A percentile compares a stretch with the other conserved stretches of the same genome.
Evolutionary conservation across 139 green algal genomes (phyloP).

Genomic region (Picochlorum sp.): DNA sequence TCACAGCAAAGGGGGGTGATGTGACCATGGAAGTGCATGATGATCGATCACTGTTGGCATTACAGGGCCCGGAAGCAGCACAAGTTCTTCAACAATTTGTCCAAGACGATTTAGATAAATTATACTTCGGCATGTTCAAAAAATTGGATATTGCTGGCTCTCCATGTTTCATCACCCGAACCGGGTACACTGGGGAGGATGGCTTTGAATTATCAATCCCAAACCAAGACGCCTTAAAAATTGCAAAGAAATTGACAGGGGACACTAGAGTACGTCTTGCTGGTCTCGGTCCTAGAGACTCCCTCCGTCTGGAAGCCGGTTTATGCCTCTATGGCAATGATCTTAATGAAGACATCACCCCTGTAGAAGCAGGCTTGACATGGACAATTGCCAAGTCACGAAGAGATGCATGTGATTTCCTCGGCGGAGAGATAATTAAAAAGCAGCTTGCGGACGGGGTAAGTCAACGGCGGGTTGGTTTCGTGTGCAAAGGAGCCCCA

Average conservation of each 20-base stretch:
- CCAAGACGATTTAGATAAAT: slow-evolving; percentile 55
- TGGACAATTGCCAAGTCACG: slow-evolving; percentile 93
- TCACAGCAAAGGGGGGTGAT: slow-evolving; percentile 45
- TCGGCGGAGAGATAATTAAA: slow-evolving; percentile 88
- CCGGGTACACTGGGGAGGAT: slow-evolving; percentile 98
- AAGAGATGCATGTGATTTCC: slow-evolving; percentile 80
- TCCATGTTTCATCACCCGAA: slow-evolving; percentile 82
- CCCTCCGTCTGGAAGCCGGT: slow-evolving; percentile 90
- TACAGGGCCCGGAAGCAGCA: slow-evolving; percentile 73
- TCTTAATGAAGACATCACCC: slow-evolving; percentile 84
- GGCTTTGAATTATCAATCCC: slow-evolving; percentile 95
- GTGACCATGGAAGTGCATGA: slow-evolving; percentile 63
- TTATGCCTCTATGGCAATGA: slow-evolving; percentile 99
- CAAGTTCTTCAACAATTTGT: slow-evolving; percentile 40
- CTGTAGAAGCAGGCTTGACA: slow-evolving; percentile 91
- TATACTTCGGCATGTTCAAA: slow-evolving; percentile 89
- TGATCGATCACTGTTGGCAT: slow-evolving; percentile 81
- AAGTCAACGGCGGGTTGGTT: slow-evolving; percentile 71
- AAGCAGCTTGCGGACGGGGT: slow-evolving; percentile 86
- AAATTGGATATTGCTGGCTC: slow-evolving; percentile 59
- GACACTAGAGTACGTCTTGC: slow-evolving; percentile 50
- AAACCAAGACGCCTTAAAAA: slow-evolving; percentile 40
- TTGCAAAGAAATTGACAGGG: slow-evolving; percentile 63
- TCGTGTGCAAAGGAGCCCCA: slow-evolving; percentile 80
- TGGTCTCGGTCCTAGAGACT: slow-evolving; percentile 89